Base-by-base conservation (phyloP, 2,329 filamentous ascomycete species). In the Aspergillus costaricaensis region DNA sequence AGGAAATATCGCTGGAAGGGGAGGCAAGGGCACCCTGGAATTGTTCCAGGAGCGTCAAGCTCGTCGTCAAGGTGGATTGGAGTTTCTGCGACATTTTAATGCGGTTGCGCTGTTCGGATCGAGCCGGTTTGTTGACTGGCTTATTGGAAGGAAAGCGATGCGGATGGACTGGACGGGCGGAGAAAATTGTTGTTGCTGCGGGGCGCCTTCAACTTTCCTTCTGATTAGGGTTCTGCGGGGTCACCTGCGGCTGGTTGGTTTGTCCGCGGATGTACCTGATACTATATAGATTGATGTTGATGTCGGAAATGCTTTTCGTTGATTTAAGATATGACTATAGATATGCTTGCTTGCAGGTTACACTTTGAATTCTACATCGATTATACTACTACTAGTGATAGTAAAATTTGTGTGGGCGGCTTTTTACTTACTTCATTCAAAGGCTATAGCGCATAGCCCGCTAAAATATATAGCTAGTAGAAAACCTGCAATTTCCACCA, bases 11-110 rank as follows among this genome's bases (percentile, higher is more conserved):
- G 32, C 53, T 10, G 51, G 66, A 48, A 39, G 73, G 58, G 21
- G 71, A 58, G n/a, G 72, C 66, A 47, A 80, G 69, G 14, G 76
- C 70, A 17, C 64, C 58, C 65, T 73, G 73, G 65, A 80, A 80
- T 68, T 78, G 76, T 5, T 72, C 67, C 30, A 76, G 61, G 54
- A 81, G 76, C 30, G 68, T 66, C 23, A 76, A 61, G 4, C 75
- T 74, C 6, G 78, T 76, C 19, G 61, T 62, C 3, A 80, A 62
- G 17, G 73, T 63, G 25, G 64, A 59, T 2, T 66, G 54, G 12
- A 80, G 68, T 61, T 73, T 71, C 56, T 71, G 65, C 1, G 72
- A 65, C 72, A 77, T 76, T 62, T 62, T 71, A 48, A 49, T 15
- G 15, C 17, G 36, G 6, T 15, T 51, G 27, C 15, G 43, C 19